Evolutionary conservation across 176 grass and related monocot genomes (phyloP).

Genomic region (bread wheat (Triticum aestivum)): IWGSC_CS_RefSeq_v2.1 NC_057813.1:427858529-427859028

Average conservation of each 20-base stretch:
- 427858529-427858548: conserved; percentile 28
- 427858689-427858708: background rate
- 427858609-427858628: conserved; percentile 71
- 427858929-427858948: conserved; percentile 54
- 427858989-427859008: conserved; percentile 45
- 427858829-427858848: background rate
- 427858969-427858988: conserved; percentile 53
- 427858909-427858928: conserved; percentile 67
- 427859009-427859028: conserved; percentile 58
- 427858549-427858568: conserved; percentile 61
- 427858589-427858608: conserved; percentile 34
- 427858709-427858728: background rate
- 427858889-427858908: conserved; percentile 64
- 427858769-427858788: background rate
- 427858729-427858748: background rate
- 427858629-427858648: conserved; percentile 60
- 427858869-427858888: conserved; percentile 47
- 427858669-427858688: conserved; percentile 78
- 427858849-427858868: background rate
- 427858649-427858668: conserved; percentile 91
- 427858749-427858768: background rate
- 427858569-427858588: conserved; percentile 60
- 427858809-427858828: background rate
- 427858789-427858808: background rate
- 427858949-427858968: conserved; percentile 56